Conservation (phyloP, 2,329 filamentous ascomycete genomes). For the Colletotrichum tanaceti region DNA sequence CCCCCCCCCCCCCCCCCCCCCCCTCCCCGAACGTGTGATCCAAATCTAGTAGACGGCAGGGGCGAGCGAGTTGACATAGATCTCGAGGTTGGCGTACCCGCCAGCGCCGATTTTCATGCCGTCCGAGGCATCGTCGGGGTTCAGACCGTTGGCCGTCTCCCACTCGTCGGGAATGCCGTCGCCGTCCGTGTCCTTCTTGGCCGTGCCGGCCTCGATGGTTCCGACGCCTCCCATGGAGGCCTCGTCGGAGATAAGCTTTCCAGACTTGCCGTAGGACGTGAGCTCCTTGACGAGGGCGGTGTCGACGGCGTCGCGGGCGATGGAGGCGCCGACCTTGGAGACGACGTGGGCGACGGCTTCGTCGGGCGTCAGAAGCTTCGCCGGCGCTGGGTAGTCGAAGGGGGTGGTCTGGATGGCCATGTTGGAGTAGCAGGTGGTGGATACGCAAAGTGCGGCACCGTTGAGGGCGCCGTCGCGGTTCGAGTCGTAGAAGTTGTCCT, state of each 20-base stretch:
- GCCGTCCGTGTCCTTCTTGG: slow-evolving; percentile 57
- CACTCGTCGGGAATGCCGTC: slow-evolving; percentile 64
- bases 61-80: slow-evolving; percentile 62
- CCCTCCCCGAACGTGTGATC: slow-evolving; percentile 44
- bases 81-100: slow-evolving; percentile 61
- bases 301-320: slow-evolving; percentile 58
- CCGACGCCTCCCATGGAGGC: slow-evolving; percentile 56
- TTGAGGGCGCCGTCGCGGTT: slow-evolving; percentile 62
- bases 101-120: slow-evolving; percentile 55
- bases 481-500: slow-evolving; percentile 64
- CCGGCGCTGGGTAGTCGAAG: slow-evolving; percentile 57
- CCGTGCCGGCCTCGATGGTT: slow-evolving; percentile 52
- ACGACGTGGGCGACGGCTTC: slow-evolving; percentile 56
- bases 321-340: slow-evolving; percentile 55
- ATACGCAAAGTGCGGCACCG: slow-evolving; percentile 57
- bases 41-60: slow-evolving; percentile 53
- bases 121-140: slow-evolving; percentile 53
- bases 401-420: slow-evolving; percentile 56
- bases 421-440: slow-evolving; percentile 58
- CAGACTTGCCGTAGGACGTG: slow-evolving; percentile 57
- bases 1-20: too few relatives aligned
- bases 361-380: slow-evolving; percentile 52
- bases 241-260: slow-evolving; percentile 60
- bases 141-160: slow-evolving; percentile 56
- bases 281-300: slow-evolving; percentile 56